phyloP scores from a whole-genome alignment of 768 basidiomycete genomes.

The Termitomyces sp. region DNA sequence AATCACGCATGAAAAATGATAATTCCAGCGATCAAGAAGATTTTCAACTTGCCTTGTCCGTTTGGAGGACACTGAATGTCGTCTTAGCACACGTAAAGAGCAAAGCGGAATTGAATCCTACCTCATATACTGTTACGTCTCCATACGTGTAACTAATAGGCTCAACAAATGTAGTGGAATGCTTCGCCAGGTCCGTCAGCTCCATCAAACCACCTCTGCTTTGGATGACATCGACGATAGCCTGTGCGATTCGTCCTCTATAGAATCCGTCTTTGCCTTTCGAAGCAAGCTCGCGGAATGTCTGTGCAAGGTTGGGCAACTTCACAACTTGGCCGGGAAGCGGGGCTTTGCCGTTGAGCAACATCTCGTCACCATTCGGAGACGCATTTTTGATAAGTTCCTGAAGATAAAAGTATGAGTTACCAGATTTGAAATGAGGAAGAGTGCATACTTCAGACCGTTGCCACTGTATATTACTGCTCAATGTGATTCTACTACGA shows the following conservation, averaged over 20 bases:
- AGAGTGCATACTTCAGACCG: slow-evolving; percentile 45
- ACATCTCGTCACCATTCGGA: slow-evolving; percentile 82
- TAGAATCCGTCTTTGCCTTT: slow-evolving; percentile 94
- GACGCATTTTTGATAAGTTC: slow-evolving; percentile 78
- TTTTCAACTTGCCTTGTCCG: slow-evolving; percentile 68
- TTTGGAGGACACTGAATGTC: slow-evolving; percentile 81
- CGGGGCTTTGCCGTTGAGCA: slow-evolving; percentile 81
- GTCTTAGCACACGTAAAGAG: background rate
- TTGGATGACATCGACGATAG: slow-evolving; percentile 82
- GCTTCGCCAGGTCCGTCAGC: slow-evolving; percentile 86
- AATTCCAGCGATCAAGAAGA: background rate
- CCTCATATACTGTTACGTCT: slow-evolving; percentile 90
- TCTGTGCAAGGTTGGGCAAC: slow-evolving; percentile 78
- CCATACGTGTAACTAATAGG: slow-evolving; percentile 92
- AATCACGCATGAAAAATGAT: slow-evolving; percentile 4
- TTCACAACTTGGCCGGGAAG: slow-evolving; percentile 81
- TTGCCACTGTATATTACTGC: slow-evolving; percentile 41
- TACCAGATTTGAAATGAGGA: background rate
- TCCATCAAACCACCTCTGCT: slow-evolving; percentile 92
- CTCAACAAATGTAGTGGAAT: slow-evolving; percentile 75
- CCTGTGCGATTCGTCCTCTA: slow-evolving; percentile 85
- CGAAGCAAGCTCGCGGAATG: slow-evolving; percentile 76
- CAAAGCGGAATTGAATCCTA: slow-evolving; percentile 22
- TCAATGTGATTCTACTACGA: slow-evolving; percentile 6
- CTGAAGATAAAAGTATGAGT: slow-evolving; percentile 26